Percentiles rank a stretch among this genome's conserved stretches.
These are phyloP conservation scores for Fusarium algeriense DNA, from an alignment of 2,329 filamentous ascomycete species.

Conservation along the genomic window DNA sequence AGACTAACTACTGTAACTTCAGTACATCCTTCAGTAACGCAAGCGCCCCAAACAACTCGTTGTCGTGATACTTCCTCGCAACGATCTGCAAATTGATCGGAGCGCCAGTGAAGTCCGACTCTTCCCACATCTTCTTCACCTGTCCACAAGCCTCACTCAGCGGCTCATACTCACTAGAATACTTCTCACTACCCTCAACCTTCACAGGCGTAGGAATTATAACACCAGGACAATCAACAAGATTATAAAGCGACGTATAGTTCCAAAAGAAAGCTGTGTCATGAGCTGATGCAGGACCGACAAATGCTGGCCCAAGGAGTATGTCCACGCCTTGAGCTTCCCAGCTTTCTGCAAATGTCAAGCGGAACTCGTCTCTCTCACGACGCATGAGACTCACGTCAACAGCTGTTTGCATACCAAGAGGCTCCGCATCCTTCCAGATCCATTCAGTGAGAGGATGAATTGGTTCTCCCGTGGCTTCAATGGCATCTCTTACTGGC, in stretches of 20 bases:
- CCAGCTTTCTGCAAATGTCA: not conserved
- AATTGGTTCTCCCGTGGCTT: not conserved
- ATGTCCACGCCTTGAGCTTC: conserved; percentile 8
- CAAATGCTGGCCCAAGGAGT: conserved; percentile 5
- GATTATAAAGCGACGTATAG: conserved; percentile 74
- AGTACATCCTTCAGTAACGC: not conserved
- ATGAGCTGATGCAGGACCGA: conserved; percentile 9
- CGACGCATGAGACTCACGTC: conserved; percentile 1
- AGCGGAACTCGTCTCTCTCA: not conserved
- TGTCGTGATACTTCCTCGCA: conserved; percentile 6
- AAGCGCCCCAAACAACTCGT: conserved; percentile 2
- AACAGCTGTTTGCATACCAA: not conserved
- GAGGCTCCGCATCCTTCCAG: not conserved
- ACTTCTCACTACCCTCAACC: conserved; percentile 15
- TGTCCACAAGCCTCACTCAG: conserved; percentile 1
- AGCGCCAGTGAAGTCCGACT: not conserved
- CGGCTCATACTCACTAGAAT: not conserved
- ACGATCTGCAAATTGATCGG: conserved; percentile 18
- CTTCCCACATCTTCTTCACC: conserved; percentile 4
- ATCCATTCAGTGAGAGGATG: conserved; percentile 1
- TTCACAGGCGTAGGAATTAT: conserved; percentile 64
- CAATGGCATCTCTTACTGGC: not conserved
- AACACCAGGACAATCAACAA: conserved; percentile 72
- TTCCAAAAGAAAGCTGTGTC: conserved; percentile 64
- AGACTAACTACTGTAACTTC: not conserved